Evolutionary conservation across 768 basidiomycete genomes (phyloP), one percentile per base, ranked within the genome.

Genomic region (Solioccasus polychromus): DNA sequence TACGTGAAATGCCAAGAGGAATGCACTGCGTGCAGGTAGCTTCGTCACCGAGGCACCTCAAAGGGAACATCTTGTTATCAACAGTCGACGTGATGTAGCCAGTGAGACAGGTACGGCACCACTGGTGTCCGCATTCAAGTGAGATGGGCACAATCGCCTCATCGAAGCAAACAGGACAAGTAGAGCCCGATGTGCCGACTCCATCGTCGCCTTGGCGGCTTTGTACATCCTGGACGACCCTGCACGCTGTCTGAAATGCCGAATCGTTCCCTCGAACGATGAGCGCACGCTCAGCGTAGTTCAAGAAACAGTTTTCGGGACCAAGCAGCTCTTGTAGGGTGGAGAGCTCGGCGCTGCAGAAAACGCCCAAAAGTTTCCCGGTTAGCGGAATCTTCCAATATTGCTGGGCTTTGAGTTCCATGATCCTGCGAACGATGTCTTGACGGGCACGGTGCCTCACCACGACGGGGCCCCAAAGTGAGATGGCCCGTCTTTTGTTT

Each of bases 91-190:
- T 59, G 17, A 91, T 69, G 58, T 87, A 90, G 24, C 70, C 63
- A 7, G 62, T 54, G 18, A 91, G 59, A 58, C 88, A 92, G 3
- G 69, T 48, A 29, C 75, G 74, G 58, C 88, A 91, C 77, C 80
- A 88, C 1, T 55, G 55, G 60, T 92, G 88, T 2, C 83, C 79
- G 51, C 88, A 92, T 9, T 58, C 61, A 1, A 89, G 70, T 10
- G 68, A 69, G 3, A 81, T 60, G 0, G 83, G 82, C 1, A 71
- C 61, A 0, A 74, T 65, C 1, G 75, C 74, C 34, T 78, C 72
- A 43, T 73, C 73, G 46, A 89, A 77, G 60, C 88, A 92, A 3
- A 88, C 80, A 0, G 88, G 88, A 54, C 88, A 92, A 8, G 60
- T 56, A 11, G 45, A 60, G 17, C 47, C 53, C 30, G 51, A 61